Conservation (phyloP, 352 stramenopile genomes). For the Phytophthora tentaculata region DNA sequence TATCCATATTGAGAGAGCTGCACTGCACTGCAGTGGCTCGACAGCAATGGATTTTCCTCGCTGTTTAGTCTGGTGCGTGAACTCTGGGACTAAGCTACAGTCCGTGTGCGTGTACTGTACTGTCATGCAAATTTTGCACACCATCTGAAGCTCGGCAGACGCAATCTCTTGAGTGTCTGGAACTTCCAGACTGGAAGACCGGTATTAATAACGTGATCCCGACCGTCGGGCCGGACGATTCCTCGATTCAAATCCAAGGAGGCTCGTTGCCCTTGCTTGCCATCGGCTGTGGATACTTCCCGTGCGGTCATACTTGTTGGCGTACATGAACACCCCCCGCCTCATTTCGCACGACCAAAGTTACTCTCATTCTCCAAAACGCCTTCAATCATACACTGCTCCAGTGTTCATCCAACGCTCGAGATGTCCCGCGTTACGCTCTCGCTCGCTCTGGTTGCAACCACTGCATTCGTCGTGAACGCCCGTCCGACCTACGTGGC, state of each 20-base stretch:
- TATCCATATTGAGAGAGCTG: too few relatives aligned
- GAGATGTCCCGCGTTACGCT: slow-evolving; percentile 22
- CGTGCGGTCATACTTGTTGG: neutral
- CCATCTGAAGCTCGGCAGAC: slow-evolving; percentile 15
- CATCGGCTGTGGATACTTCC: neutral
- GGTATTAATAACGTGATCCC: slow-evolving; percentile 14
- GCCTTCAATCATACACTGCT: slow-evolving; percentile 2
- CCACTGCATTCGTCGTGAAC: slow-evolving; percentile 20
- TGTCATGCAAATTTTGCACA: slow-evolving; percentile 17
- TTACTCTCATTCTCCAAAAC: slow-evolving; percentile 19
- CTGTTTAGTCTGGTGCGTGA: neutral
- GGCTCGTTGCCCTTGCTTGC: neutral
- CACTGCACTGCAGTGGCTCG: too few relatives aligned
- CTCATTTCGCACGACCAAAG: slow-evolving; percentile 2
- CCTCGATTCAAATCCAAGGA: slow-evolving; percentile 24
- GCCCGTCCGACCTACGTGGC: slow-evolving; percentile 35
- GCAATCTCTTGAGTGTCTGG: slow-evolving; percentile 14
- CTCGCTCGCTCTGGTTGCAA: slow-evolving; percentile 26
- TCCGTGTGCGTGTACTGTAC: too few relatives aligned
- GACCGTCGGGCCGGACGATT: too few relatives aligned
- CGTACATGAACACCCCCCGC: slow-evolving; percentile 3
- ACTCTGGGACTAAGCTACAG: neutral
- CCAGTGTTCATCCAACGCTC: neutral
- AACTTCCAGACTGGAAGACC: too few relatives aligned
- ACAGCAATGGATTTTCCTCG: neutral